Conservation (phyloP, 768 basidiomycete genomes). For the Dioszegia aurantiaca region DNA sequence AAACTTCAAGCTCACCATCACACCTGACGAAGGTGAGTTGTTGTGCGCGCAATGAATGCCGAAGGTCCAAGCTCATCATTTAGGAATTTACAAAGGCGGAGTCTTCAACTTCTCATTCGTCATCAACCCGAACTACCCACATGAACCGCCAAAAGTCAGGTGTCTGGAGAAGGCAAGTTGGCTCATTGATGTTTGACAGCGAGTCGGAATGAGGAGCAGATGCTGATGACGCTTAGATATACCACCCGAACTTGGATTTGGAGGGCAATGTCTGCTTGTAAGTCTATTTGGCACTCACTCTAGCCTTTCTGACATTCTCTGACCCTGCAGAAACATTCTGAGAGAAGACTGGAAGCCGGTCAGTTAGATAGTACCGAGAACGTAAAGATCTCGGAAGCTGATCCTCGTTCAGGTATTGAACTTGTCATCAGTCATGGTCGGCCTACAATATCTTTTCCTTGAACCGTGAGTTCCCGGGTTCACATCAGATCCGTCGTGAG, state of each 20-base stretch:
- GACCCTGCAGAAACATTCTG: slow-evolving; percentile 78
- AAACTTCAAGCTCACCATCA: slow-evolving; percentile 92
- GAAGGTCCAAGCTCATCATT: neutral
- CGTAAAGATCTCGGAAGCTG: slow-evolving; percentile 1
- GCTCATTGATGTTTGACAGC: too few relatives aligned
- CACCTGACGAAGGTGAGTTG: slow-evolving; percentile 87
- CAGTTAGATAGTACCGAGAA: neutral
- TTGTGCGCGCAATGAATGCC: neutral
- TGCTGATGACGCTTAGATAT: slow-evolving; percentile 63
- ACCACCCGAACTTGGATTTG: slow-evolving; percentile 96
- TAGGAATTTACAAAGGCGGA: slow-evolving; percentile 98
- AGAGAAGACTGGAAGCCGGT: slow-evolving; percentile 99
- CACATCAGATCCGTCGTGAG: too few relatives aligned
- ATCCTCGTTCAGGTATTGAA: slow-evolving; percentile 62
- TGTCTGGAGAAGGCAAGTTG: slow-evolving; percentile 86
- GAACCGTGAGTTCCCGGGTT: slow-evolving; percentile 61
- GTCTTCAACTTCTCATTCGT: slow-evolving; percentile 88
- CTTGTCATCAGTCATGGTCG: slow-evolving; percentile 96
- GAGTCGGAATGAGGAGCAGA: too few relatives aligned
- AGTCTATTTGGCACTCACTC: slow-evolving; percentile 12
- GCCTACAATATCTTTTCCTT: slow-evolving; percentile 94
- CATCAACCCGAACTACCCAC: slow-evolving; percentile 97
- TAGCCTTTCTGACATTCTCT: too few relatives aligned
- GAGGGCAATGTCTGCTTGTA: slow-evolving; percentile 93
- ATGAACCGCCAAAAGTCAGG: slow-evolving; percentile 98